These are phyloP conservation scores for Raddia guianensis DNA, from an alignment of 176 grass and related monocot species.

Conservation along the genomic window DNA sequence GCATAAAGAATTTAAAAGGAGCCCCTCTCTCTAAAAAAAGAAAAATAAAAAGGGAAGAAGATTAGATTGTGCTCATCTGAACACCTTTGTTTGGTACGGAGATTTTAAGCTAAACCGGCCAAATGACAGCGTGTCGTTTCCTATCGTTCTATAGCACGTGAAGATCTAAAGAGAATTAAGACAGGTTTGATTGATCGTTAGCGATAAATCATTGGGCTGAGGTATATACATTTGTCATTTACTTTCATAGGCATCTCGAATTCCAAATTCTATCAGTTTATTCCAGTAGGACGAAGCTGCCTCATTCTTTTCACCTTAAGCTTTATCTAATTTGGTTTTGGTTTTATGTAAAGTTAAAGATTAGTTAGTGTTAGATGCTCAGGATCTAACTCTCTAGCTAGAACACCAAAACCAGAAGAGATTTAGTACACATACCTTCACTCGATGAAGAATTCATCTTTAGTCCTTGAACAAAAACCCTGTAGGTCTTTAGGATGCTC, in stretches of 20 bases:
- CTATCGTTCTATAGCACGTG: not conserved
- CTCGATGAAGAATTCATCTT: too few relatives aligned
- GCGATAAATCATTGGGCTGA: not conserved
- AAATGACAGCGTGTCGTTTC: not conserved
- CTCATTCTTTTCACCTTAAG: too few relatives aligned
- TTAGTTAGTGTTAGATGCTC: too few relatives aligned
- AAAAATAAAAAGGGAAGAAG: not conserved
- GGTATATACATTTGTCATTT: not conserved
- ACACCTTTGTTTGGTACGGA: slow-evolving; percentile 5
- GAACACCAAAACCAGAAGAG: too few relatives aligned
- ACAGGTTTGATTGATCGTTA: not conserved
- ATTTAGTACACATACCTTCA: too few relatives aligned
- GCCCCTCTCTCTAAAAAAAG: not conserved
- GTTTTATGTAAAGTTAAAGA: too few relatives aligned
- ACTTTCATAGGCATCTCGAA: not conserved
- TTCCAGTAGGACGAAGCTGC: not conserved
- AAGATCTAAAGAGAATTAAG: not conserved
- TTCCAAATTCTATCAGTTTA: not conserved
- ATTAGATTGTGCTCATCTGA: not conserved
- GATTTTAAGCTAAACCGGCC: not conserved
- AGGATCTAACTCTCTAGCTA: too few relatives aligned
- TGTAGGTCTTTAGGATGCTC: too few relatives aligned
- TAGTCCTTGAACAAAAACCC: too few relatives aligned
- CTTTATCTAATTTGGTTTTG: too few relatives aligned
- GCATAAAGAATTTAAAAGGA: not conserved